A percentile compares a stretch with the other conserved stretches of the same genome.
Conservation (phyloP, 306 rosid species). For the Carpinus fangiana region DNA sequence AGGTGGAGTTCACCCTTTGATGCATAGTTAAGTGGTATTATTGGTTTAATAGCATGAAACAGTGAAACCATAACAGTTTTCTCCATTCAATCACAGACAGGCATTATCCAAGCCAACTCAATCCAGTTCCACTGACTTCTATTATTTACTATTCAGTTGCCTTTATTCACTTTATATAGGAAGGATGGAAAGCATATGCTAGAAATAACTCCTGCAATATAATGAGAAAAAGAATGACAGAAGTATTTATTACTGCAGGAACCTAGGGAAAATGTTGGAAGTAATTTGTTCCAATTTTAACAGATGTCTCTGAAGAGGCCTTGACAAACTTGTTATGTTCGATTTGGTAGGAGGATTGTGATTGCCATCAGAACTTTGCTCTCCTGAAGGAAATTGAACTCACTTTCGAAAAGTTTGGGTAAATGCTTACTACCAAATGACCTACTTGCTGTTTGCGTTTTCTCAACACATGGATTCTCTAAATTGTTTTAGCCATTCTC, state of each 20-base stretch:
- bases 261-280: background rate
- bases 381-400: too few relatives aligned
- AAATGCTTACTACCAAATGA: too few relatives aligned
- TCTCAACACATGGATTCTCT: background rate
- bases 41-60: too few relatives aligned
- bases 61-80: too few relatives aligned
- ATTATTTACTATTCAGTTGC: background rate
- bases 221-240: background rate
- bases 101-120: background rate
- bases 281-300: background rate
- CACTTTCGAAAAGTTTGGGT: too few relatives aligned
- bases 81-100: too few relatives aligned
- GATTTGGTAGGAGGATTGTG: too few relatives aligned
- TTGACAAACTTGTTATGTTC: background rate
- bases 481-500: background rate
- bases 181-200: background rate
- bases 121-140: background rate
- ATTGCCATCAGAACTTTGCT: too few relatives aligned
- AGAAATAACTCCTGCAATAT: background rate
- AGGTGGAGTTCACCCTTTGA: too few relatives aligned
- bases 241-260: background rate
- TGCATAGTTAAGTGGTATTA: too few relatives aligned
- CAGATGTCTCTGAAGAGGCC: background rate
- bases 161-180: background rate
- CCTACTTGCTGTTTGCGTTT: background rate